Conservation (phyloP, 495 filamentous ascomycete species). For the Tuber calosporum region DNA sequence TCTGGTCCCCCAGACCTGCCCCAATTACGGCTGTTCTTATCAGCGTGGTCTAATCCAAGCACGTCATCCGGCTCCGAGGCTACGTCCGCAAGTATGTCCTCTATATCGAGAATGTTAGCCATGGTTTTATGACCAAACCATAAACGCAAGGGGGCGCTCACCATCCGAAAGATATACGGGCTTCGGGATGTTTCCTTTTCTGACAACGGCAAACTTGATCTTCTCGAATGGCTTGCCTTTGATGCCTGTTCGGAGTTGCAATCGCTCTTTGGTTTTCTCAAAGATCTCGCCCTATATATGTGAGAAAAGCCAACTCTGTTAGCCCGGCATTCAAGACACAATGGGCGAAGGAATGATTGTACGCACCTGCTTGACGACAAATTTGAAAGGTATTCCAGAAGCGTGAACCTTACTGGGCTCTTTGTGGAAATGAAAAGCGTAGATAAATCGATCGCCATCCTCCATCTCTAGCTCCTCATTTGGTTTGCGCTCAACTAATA, state of each 20-base stretch:
- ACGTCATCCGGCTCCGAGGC: conserved; percentile 62
- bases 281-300: conserved; percentile 84
- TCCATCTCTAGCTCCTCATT: conserved; percentile 58
- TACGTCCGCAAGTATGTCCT: conserved; percentile 74
- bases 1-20: conserved; percentile 34
- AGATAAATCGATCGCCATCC: conserved; percentile 58
- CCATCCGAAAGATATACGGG: conserved; percentile 82
- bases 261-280: conserved; percentile 79
- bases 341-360: neutral
- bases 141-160: conserved; percentile 46
- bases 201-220: conserved; percentile 86
- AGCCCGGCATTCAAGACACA: conserved; percentile 12
- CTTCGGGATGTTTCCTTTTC: conserved; percentile 60
- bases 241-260: conserved; percentile 82
- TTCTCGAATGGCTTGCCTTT: conserved; percentile 98
- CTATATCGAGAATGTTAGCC: conserved; percentile 47
- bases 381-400: conserved; percentile 79
- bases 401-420: conserved; percentile 65
- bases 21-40: conserved; percentile 49
- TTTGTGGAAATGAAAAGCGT: conserved; percentile 83
- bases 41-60: conserved; percentile 84
- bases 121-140: neutral
- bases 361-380: conserved; percentile 74
- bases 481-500: conserved; percentile 73
- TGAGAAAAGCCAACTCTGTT: conserved; percentile 21